Conservation (phyloP, 2,329 filamentous ascomycete genomes). For the Hymenoscyphus albidus region DNA sequence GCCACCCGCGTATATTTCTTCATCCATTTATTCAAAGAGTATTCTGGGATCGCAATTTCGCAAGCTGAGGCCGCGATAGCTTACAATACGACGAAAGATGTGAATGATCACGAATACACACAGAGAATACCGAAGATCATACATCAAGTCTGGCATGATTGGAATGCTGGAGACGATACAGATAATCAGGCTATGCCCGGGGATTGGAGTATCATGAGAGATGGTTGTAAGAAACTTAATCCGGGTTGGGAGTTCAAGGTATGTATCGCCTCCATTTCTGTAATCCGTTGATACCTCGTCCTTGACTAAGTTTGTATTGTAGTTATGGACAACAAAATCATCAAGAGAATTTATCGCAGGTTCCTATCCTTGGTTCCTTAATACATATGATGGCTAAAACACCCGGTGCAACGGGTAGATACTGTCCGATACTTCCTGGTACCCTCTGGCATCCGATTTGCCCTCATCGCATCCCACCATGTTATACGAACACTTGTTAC, state of each 20-base stretch:
- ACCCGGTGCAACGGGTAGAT: slow-evolving; percentile 69
- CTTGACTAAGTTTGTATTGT: slow-evolving; percentile 7
- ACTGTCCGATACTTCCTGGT: slow-evolving; percentile 68
- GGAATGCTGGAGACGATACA: slow-evolving; percentile 58
- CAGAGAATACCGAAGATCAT: slow-evolving; percentile 70
- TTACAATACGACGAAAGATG: slow-evolving; percentile 1
- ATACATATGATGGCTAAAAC: slow-evolving; percentile 67
- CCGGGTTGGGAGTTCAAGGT: slow-evolving; percentile 72
- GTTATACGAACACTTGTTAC: too few relatives aligned
- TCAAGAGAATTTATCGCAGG: slow-evolving; percentile 63
- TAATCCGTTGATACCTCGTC: too few relatives aligned
- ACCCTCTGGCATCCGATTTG: too few relatives aligned
- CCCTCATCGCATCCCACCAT: too few relatives aligned
- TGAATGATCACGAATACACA: slow-evolving; percentile 41
- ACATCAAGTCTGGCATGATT: slow-evolving; percentile 54
- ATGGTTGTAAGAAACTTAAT: slow-evolving; percentile 64
- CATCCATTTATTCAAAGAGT: slow-evolving; percentile 19
- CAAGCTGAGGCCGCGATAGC: slow-evolving; percentile 15
- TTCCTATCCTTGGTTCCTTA: slow-evolving; percentile 69
- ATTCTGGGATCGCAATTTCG: slow-evolving; percentile 17
- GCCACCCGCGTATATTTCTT: slow-evolving; percentile 11
- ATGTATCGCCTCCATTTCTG: slow-evolving; percentile 24
- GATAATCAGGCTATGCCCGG: slow-evolving; percentile 47
- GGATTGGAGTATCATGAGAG: slow-evolving; percentile 62
- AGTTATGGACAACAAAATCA: slow-evolving; percentile 70